phyloP scores from a whole-genome alignment of 2,329 filamentous ascomycete genomes.

The Cladobotryum mycophilum region DNA sequence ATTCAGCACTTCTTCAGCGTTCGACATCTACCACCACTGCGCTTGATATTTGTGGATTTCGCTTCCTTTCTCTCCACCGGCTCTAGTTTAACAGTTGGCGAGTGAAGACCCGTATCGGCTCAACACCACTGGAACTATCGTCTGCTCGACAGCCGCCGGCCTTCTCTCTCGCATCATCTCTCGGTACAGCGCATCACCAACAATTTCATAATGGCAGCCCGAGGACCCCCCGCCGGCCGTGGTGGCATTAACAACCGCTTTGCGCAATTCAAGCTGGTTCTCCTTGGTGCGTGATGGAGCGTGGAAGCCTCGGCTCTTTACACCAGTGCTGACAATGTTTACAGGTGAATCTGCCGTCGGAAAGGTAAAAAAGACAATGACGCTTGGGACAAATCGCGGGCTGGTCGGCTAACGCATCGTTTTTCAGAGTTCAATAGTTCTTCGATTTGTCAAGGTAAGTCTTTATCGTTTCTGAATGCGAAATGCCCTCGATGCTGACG shows the following conservation, averaged over 20 bases:
- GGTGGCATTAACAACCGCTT: constrained; percentile 74
- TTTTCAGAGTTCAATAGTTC: constrained; percentile 82
- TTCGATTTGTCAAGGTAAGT: constrained; percentile 93
- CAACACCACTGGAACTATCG: not conserved
- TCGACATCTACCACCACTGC: not conserved
- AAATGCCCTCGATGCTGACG: constrained; percentile 11
- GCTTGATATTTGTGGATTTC: not conserved
- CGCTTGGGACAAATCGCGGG: not conserved
- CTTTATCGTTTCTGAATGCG: not conserved
- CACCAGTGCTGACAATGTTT: constrained; percentile 12
- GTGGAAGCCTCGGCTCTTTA: constrained; percentile 9
- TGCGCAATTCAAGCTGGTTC: constrained; percentile 97
- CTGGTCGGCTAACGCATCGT: constrained; percentile 1
- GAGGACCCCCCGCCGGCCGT: constrained; percentile 59
- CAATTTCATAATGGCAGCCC: constrained; percentile 66
- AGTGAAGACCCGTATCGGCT: not conserved
- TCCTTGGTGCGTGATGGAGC: constrained; percentile 64
- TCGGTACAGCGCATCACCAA: constrained; percentile 18
- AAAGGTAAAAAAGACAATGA: constrained; percentile 58
- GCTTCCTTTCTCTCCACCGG: not conserved
- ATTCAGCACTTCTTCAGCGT: not conserved
- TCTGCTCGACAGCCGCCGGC: not conserved
- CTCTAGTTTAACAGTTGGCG: not conserved
- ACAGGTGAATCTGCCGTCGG: constrained; percentile 95
- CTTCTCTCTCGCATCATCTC: not conserved